Evolutionary conservation across 768 basidiomycete genomes (phyloP).

Genomic region (Tulasnella sp.): DNA sequence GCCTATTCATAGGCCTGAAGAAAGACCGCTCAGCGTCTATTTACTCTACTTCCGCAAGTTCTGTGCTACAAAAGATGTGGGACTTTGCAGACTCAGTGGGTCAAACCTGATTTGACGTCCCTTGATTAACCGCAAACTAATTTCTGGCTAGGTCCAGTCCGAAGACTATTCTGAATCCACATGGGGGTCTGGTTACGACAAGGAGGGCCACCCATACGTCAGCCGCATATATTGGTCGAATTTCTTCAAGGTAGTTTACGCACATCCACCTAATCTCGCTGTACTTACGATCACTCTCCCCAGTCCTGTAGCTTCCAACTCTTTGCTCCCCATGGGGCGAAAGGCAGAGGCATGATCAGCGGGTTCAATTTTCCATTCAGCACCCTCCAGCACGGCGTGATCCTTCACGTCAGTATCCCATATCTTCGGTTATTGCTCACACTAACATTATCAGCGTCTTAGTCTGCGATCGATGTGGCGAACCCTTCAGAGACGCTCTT

Average conservation of each 20-base stretch:
- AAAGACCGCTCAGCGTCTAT: constrained; percentile 46
- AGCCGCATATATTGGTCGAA: constrained; percentile 59
- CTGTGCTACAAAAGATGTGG: constrained; percentile 33
- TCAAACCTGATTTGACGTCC: constrained; percentile 21
- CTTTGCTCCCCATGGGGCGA: constrained; percentile 37
- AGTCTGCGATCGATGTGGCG: constrained; percentile 46
- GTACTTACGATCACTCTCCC: neutral
- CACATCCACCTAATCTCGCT: neutral
- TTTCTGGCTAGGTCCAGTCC: too few relatives aligned
- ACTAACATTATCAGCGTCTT: neutral
- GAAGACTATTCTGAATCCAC: too few relatives aligned
- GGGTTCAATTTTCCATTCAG: constrained; percentile 55
- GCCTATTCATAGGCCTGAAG: constrained; percentile 47
- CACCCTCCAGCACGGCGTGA: constrained; percentile 49
- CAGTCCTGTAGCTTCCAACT: constrained; percentile 48
- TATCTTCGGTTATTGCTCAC: constrained; percentile 1
- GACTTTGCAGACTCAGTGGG: constrained; percentile 47
- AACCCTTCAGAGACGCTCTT: constrained; percentile 30
- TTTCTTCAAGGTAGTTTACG: constrained; percentile 35
- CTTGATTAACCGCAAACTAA: too few relatives aligned
- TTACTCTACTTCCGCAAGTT: constrained; percentile 33
- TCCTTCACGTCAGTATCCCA: constrained; percentile 43
- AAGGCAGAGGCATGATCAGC: constrained; percentile 36
- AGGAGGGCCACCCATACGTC: constrained; percentile 41
- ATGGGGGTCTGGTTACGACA: constrained; percentile 38